Percentiles rank a stretch among this genome's conserved stretches.
Evolutionary conservation across 805 yeast species (phyloP).

Genomic region (Monosporozyma siamensis): DNA sequence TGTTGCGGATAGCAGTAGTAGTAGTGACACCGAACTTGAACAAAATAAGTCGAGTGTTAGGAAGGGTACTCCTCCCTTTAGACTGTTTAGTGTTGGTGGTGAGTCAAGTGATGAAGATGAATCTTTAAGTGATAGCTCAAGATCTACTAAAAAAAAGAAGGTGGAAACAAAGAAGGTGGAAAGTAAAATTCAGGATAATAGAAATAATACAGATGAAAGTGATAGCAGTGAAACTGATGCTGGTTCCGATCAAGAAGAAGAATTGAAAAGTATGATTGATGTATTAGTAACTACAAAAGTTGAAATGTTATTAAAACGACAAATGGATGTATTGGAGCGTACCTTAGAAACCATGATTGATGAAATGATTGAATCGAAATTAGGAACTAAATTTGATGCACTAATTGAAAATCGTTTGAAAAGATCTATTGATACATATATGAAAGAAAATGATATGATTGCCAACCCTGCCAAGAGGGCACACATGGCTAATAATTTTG

Average conservation of each 20-base stretch:
- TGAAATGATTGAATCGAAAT: slow-evolving; percentile 10
- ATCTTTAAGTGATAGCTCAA: neutral
- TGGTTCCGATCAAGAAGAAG: slow-evolving; percentile 12
- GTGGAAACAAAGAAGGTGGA: no score
- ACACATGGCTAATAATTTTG: neutral
- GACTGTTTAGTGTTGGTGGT: neutral
- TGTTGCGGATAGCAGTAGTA: neutral
- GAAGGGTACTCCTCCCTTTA: slow-evolving; percentile 1
- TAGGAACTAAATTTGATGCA: slow-evolving; percentile 6
- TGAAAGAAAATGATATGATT: slow-evolving; percentile 3
- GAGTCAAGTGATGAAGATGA: neutral
- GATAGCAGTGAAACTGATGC: slow-evolving; percentile 5
- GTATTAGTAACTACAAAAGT: slow-evolving; percentile 20
- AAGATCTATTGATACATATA: neutral
- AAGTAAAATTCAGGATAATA: no score
- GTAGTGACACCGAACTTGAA: neutral
- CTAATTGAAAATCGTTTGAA: neutral
- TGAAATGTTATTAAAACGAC: slow-evolving; percentile 12
- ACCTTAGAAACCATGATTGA: slow-evolving; percentile 13
- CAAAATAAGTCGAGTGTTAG: neutral
- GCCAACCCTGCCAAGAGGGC: neutral
- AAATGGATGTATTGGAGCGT: slow-evolving; percentile 13
- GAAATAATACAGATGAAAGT: neutral
- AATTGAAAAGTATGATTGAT: slow-evolving; percentile 22
- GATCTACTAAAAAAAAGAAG: neutral